These are phyloP conservation scores for Glaciozyma antarctica DNA, from an alignment of 768 basidiomycete species.

Conservation along the genomic window DNA sequence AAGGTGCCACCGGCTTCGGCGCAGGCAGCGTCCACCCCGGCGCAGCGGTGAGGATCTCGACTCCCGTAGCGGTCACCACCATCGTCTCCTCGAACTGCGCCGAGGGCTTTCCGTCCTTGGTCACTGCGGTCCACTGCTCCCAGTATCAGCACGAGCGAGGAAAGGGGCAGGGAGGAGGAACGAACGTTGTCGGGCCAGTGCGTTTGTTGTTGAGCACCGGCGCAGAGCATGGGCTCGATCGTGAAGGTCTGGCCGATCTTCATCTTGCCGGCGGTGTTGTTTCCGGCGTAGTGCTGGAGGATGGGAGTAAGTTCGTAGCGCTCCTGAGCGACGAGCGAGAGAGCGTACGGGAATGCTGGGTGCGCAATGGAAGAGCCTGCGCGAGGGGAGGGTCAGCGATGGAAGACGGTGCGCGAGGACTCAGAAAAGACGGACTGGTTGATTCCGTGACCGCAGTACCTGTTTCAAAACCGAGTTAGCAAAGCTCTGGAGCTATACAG, in stretches of 20 bases:
- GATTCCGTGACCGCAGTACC: conserved; percentile 35
- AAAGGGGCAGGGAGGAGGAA: not conserved
- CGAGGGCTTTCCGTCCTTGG: conserved; percentile 75
- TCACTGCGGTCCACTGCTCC: conserved; percentile 76
- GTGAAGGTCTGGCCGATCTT: conserved; percentile 31
- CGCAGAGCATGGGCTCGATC: conserved; percentile 37
- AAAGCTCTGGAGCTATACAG: conserved; percentile 57
- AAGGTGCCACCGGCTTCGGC: not conserved
- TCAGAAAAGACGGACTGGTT: conserved; percentile 27
- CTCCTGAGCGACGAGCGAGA: not conserved
- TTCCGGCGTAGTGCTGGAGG: conserved; percentile 32
- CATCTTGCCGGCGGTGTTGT: conserved; percentile 29
- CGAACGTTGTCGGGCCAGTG: conserved; percentile 36
- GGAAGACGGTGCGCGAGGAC: not conserved
- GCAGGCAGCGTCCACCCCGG: conserved; percentile 28
- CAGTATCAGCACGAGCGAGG: not conserved
- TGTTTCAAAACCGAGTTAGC: conserved; percentile 75
- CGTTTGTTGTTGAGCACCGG: conserved; percentile 23
- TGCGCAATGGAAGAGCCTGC: conserved; percentile 31
- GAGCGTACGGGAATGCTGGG: conserved; percentile 29
- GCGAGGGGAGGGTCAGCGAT: not conserved
- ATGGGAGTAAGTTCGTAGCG: not conserved
- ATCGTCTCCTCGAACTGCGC: conserved; percentile 98
- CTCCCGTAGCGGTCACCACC: conserved; percentile 41
- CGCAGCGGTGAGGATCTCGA: conserved; percentile 35